Base-by-base conservation (phyloP, 495 filamentous ascomycete species). In the Arthonia radiata region DNA sequence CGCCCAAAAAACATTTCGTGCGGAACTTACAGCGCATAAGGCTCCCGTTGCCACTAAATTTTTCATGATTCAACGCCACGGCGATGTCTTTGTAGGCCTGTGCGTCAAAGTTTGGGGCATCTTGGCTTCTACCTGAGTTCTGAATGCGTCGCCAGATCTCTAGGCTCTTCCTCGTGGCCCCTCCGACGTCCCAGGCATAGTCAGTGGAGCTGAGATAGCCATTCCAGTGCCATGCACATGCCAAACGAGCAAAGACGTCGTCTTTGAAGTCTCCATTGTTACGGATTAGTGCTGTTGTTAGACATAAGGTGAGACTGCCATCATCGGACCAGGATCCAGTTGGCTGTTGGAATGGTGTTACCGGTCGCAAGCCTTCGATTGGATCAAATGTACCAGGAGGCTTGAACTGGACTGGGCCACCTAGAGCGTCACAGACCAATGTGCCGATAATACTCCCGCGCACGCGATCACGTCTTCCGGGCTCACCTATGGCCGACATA, bases 321-420 rank as follows among this genome's bases (percentile, higher is more conserved):
- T 59, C 55, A 34, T 58, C 57, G 4, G 57, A 57, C 33, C 49
- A 58, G 19, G n/a, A n/a, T n/a, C n/a, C n/a, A n/a, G n/a, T n/a
- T n/a, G n/a, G n/a, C n/a, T n/a, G n/a, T n/a, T n/a, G n/a, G n/a
- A n/a, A n/a, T n/a, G n/a, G n/a, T n/a, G n/a, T n/a, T n/a, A n/a
- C n/a, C n/a, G 36, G 27, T 4, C 24, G 36, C 15, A 52, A 28
- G 2, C 29, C 38, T 4, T 37, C 47, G 28, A 59, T 41, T 8
- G 36, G 40, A 2, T 40, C 19, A 34, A 61, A 61, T 10, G 43
- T 44, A 15, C 44, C 47, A 23, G 44, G 37, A 4, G 13, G 21
- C 3, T 27, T 26, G 31, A 59, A 60, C 29, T 58, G 50, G 0
- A 50, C 49, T 1, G 54, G 57, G 4, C 41, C 57, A 9, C 57